Conservation (phyloP, 208 protist species). For the Balamuthia mandrillaris region DNA sequence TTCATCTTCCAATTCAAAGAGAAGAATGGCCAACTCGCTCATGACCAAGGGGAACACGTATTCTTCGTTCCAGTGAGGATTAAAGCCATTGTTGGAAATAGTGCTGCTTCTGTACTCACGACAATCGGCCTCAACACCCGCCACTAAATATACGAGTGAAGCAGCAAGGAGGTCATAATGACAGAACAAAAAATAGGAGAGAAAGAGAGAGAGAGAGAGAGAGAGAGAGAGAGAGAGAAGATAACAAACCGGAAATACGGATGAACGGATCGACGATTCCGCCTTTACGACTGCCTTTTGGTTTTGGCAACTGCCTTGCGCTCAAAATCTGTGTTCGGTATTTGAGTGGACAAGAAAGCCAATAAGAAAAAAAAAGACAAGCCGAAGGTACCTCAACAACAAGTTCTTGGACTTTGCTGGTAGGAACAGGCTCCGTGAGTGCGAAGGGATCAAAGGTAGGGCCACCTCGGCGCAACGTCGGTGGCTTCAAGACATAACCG, state of each 20-base stretch:
- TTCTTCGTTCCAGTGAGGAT: conserved; percentile 51
- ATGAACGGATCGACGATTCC: conserved; percentile 55
- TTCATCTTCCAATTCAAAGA: conserved; percentile 53
- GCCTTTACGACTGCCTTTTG: too few species aligned
- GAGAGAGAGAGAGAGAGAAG: neutral
- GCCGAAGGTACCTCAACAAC: neutral
- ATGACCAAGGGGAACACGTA: conserved; percentile 32
- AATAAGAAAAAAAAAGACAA: neutral
- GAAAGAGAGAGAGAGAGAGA: too few species aligned
- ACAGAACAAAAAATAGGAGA: neutral
- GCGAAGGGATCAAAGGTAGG: too few species aligned
- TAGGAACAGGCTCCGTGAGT: too few species aligned
- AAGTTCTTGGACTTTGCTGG: neutral
- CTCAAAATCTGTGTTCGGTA: too few species aligned
- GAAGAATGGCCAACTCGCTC: conserved; percentile 40
- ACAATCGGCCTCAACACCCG: neutral
- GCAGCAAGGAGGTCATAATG: neutral
- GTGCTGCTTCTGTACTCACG: neutral
- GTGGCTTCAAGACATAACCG: conserved; percentile 90
- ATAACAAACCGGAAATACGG: neutral
- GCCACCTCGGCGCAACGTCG: conserved; percentile 39
- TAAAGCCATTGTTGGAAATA: conserved; percentile 54
- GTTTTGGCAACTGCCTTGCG: too few species aligned
- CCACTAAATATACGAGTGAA: neutral
- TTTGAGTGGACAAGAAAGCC: too few species aligned